phyloP scores from a whole-genome alignment of 305 asterid genomes.

The Fraxinus velutina region DNA sequence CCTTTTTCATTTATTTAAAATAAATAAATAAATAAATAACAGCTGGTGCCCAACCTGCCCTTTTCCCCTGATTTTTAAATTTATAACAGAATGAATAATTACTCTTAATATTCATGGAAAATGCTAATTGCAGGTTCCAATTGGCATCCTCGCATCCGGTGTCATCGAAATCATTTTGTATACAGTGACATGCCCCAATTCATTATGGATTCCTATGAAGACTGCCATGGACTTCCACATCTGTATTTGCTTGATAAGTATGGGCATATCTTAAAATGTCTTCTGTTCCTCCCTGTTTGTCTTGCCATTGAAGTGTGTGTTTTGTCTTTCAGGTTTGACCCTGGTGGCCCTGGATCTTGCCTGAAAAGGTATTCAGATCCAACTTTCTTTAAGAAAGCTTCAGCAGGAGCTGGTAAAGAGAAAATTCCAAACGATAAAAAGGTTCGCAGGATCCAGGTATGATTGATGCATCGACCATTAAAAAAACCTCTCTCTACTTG shows the following conservation, averaged over 20 bases:
- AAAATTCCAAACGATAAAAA: conserved; percentile 55
- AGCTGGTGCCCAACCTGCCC: conserved; percentile 12
- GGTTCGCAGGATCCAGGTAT: conserved; percentile 76
- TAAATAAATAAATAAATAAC: background rate
- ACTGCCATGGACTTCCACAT: conserved; percentile 66
- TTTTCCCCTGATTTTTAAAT: conserved; percentile 5
- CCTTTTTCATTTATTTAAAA: background rate
- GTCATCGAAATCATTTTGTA: conserved; percentile 65
- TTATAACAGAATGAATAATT: conserved; percentile 19
- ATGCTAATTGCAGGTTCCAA: conserved; percentile 61
- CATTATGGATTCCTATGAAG: conserved; percentile 84
- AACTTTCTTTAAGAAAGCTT: conserved; percentile 68
- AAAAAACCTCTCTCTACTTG: background rate
- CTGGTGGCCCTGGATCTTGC: conserved; percentile 94
- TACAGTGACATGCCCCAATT: conserved; percentile 77
- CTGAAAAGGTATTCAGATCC: conserved; percentile 94
- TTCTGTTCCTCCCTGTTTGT: conserved; percentile 16
- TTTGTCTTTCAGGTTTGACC: conserved; percentile 65
- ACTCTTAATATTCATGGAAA: conserved; percentile 26
- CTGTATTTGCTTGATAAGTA: conserved; percentile 81
- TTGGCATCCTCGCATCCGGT: conserved; percentile 60
- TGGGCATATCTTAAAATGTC: conserved; percentile 17
- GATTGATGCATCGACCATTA: background rate
- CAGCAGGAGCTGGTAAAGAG: conserved; percentile 63
- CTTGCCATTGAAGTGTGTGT: conserved; percentile 7